phyloP scores from a whole-genome alignment of 352 stramenopile species.

The Pythium periplocum region DNA sequence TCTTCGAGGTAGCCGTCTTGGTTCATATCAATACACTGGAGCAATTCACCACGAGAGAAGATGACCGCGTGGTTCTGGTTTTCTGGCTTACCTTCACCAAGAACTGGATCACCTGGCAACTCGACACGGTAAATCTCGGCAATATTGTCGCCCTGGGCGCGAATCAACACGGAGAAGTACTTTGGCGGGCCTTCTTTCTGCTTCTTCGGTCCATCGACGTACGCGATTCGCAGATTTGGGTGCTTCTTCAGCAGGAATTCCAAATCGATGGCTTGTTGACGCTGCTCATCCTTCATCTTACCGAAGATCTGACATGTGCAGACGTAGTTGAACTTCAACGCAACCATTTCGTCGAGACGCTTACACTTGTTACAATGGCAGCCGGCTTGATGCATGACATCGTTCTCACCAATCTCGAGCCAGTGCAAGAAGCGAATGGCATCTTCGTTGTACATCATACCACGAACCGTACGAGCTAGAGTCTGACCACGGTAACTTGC shows the following conservation, averaged over 20 bases:
- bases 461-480: slow-evolving; percentile 69
- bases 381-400: slow-evolving; percentile 72
- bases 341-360: slow-evolving; percentile 75
- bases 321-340: slow-evolving; percentile 87
- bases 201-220: slow-evolving; percentile 85
- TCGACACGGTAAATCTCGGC: slow-evolving; percentile 80
- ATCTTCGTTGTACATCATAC: slow-evolving; percentile 89
- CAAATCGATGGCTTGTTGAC: slow-evolving; percentile 69
- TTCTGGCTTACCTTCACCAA: slow-evolving; percentile 86
- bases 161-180: slow-evolving; percentile 80
- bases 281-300: slow-evolving; percentile 82
- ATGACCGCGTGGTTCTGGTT: slow-evolving; percentile 89
- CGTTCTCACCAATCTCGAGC: slow-evolving; percentile 86
- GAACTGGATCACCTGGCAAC: slow-evolving; percentile 76
- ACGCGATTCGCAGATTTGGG: slow-evolving; percentile 66
- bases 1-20: slow-evolving; percentile 85
- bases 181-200: slow-evolving; percentile 83
- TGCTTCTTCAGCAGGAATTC: slow-evolving; percentile 82
- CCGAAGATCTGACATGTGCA: slow-evolving; percentile 88
- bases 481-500: slow-evolving; percentile 84
- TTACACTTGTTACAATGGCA: slow-evolving; percentile 86
- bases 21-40: slow-evolving; percentile 92
- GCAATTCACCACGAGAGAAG: slow-evolving; percentile 78
- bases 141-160: slow-evolving; percentile 66
- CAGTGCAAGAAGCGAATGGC: slow-evolving; percentile 83